Evolutionary conservation across 805 yeast genomes (phyloP).

Genomic region (Pichia manshurica): DNA sequence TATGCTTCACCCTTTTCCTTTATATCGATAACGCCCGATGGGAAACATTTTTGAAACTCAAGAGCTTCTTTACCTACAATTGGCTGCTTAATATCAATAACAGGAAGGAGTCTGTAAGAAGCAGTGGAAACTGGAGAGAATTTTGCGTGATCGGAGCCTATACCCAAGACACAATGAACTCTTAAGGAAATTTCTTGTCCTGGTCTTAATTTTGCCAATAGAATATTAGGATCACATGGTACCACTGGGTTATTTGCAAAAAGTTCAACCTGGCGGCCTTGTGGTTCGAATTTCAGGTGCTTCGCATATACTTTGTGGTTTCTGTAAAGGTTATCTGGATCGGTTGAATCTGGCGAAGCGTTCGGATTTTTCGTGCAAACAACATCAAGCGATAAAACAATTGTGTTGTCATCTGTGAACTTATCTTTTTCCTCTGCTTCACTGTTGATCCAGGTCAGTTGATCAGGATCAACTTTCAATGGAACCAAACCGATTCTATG

Average conservation of each 20-base stretch:
- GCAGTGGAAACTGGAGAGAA: slow-evolving; percentile 97
- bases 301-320: slow-evolving; percentile 85
- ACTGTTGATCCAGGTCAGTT: slow-evolving; percentile 74
- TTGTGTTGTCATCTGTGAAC: slow-evolving; percentile 83
- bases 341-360: slow-evolving; percentile 70
- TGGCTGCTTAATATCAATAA: slow-evolving; percentile 67
- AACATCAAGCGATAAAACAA: slow-evolving; percentile 75
- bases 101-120: slow-evolving; percentile 87
- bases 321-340: slow-evolving; percentile 77
- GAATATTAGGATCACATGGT: slow-evolving; percentile 82
- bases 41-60: slow-evolving; percentile 84
- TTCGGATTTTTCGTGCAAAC: slow-evolving; percentile 81
- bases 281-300: slow-evolving; percentile 86
- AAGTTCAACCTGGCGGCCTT: slow-evolving; percentile 73
- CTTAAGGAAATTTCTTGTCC: slow-evolving; percentile 92
- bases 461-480: slow-evolving; percentile 84
- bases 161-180: slow-evolving; percentile 86
- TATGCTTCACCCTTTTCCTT: slow-evolving; percentile 61
- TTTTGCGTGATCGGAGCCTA: slow-evolving; percentile 91
- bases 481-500: slow-evolving; percentile 94
- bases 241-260: slow-evolving; percentile 64
- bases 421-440: slow-evolving; percentile 58
- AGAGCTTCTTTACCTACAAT: slow-evolving; percentile 72
- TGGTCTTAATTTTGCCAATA: slow-evolving; percentile 89
- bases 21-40: slow-evolving; percentile 85